These are phyloP conservation scores for Chalara sp. DNA, from an alignment of 2,329 filamentous ascomycete genomes.

Conservation along the genomic window DNA sequence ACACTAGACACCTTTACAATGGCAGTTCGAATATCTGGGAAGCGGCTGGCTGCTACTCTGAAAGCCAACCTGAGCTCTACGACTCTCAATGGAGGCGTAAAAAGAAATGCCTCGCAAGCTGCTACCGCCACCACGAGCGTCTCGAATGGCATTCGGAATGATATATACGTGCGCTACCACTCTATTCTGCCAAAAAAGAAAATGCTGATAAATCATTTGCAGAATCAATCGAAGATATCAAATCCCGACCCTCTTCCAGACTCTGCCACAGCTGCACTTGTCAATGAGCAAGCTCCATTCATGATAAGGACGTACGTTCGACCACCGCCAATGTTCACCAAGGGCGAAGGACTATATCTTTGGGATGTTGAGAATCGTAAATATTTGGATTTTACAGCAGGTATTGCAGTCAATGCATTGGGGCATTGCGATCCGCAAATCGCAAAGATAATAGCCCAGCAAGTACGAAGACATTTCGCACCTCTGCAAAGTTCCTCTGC, in stretches of 20 bases:
- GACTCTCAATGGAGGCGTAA: conserved; percentile 16
- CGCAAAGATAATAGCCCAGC: conserved; percentile 66
- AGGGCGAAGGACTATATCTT: conserved; percentile 78
- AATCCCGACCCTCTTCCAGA: conserved; percentile 68
- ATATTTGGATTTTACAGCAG: conserved; percentile 92
- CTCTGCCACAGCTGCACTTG: conserved; percentile 67
- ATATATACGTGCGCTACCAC: conserved; percentile 27
- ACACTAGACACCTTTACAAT: conserved; percentile 7
- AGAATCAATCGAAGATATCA: conserved; percentile 37
- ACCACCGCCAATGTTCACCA: conserved; percentile 82
- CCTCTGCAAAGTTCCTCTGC: neutral
- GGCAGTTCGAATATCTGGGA: conserved; percentile 24
- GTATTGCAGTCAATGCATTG: conserved; percentile 90
- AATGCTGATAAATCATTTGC: neutral
- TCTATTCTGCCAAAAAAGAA: neutral
- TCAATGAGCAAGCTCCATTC: conserved; percentile 70
- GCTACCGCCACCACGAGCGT: conserved; percentile 31
- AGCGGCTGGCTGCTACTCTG: conserved; percentile 19
- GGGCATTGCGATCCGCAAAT: conserved; percentile 85
- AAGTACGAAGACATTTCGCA: conserved; percentile 42
- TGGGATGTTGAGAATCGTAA: conserved; percentile 85
- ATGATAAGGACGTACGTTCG: conserved; percentile 97
- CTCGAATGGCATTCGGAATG: conserved; percentile 27
- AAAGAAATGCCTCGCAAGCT: conserved; percentile 26
- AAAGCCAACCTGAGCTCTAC: conserved; percentile 18